These are phyloP conservation scores for Quillaja saponaria DNA, from an alignment of 306 rosid genomes.

Conservation along the genomic window DNA sequence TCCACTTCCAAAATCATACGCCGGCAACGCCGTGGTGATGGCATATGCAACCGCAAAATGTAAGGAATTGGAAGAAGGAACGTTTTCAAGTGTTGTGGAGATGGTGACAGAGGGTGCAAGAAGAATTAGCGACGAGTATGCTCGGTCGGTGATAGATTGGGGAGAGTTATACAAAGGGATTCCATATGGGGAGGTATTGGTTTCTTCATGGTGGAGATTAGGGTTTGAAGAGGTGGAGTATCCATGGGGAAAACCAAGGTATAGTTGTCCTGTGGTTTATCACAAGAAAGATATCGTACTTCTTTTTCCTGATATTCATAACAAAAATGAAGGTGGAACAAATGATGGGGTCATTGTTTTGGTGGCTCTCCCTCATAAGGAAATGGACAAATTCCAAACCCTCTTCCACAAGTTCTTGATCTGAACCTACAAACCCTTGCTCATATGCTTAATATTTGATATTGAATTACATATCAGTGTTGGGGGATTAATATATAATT, in stretches of 20 bases:
- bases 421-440: too few relatives aligned
- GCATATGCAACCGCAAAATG: conserved; percentile 48
- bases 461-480: too few relatives aligned
- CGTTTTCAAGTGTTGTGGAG: conserved; percentile 51
- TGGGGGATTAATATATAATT: too few relatives aligned
- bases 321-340: conserved; percentile 1
- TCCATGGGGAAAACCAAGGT: conserved; percentile 84
- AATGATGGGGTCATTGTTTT: conserved; percentile 47
- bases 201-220: conserved; percentile 81
- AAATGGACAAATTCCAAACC: conserved; percentile 51
- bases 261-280: conserved; percentile 64
- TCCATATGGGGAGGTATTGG: conserved; percentile 70
- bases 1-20: conserved; percentile 37
- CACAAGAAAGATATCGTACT: conserved; percentile 64
- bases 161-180: conserved; percentile 64
- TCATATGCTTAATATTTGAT: too few relatives aligned
- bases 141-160: conserved; percentile 63
- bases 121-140: conserved; percentile 67
- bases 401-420: conserved; percentile 39
- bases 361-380: conserved; percentile 59
- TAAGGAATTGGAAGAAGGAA: conserved; percentile 38
- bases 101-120: conserved; percentile 55
- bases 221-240: conserved; percentile 71
- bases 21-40: conserved; percentile 55
- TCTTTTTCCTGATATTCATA: conserved; percentile 52